Evolutionary conservation across 257 asterid species (phyloP), one percentile per base, ranked within the genome.

Genomic region (Eustoma russellianum): DNA sequence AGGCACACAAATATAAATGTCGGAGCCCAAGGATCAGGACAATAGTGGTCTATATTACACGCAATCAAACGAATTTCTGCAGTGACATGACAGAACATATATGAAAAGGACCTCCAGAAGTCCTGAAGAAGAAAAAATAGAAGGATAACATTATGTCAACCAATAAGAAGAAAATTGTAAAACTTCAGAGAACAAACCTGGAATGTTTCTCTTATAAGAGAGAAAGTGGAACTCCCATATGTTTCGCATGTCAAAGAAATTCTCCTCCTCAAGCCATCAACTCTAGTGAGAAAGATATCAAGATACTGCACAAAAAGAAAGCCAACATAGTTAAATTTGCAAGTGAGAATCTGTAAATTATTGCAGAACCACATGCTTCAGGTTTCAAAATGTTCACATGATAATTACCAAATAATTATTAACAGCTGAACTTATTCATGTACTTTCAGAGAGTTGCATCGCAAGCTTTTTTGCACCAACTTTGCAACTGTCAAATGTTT

Each of bases 191-290:
- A 43, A 56, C 70, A 61, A 60, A 91, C 98, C 98, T 91, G 81
- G 73, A 92, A 88, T 56, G 71, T 63, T 62, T 77, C 88, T 72
- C 90, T 79, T 59, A 92, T 71, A 64, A 64, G 62, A 41, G 76
- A 62, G 72, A 62, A 83, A 56, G 79, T 72, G 65, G 73, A 34
- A 63, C 52, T 72, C 50, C 71, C 79, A 53, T 74, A 83, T 55
- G 34, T 74, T 60, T 72, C 70, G 33, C 67, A 61, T 53, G 81
- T 69, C 65, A 62, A 66, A 63, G 88, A 88, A 28, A 79, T 48
- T 68, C 85, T 83, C 77, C 99, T 73, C 77, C 98, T 87, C 71
- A 92, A 71, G 57, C 90, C 94, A 74, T 85, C 94, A 43, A 83
- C 88, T 76, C 99, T 85, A 0, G 99, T 88, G 70, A 88, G 95